Percentiles rank a stretch among this genome's conserved stretches.
These are phyloP conservation scores for Calocybe indica DNA, from an alignment of 768 basidiomycete species.

Conservation along the genomic window DNA sequence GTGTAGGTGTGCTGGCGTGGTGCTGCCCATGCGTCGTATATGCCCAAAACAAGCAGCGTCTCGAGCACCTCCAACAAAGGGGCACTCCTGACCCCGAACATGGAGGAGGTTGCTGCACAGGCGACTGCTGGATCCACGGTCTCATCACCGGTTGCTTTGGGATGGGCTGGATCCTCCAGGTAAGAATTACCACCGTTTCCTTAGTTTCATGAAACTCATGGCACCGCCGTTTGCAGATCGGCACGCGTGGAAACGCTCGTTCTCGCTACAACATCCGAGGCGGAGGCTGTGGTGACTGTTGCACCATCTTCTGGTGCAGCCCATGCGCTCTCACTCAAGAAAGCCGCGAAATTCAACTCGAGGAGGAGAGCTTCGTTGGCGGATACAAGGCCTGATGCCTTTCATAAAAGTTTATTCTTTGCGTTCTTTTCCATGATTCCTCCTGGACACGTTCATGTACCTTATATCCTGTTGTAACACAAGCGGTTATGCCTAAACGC, in stretches of 20 bases:
- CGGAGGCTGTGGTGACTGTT: conserved; percentile 24
- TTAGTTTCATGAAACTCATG: background rate
- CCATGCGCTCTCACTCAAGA: conserved; percentile 40
- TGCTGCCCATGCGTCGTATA: conserved; percentile 34
- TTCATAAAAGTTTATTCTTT: too few relatives aligned
- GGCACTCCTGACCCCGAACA: conserved; percentile 28
- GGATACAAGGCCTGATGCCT: conserved; percentile 5
- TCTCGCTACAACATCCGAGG: conserved; percentile 33
- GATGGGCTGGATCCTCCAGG: conserved; percentile 27
- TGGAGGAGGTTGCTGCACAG: conserved; percentile 21
- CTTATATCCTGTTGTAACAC: too few relatives aligned
- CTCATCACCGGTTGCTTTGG: conserved; percentile 14
- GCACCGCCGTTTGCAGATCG: conserved; percentile 5
- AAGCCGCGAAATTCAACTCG: conserved; percentile 31
- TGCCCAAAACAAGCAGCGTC: conserved; percentile 27
- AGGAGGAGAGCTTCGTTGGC: conserved; percentile 25
- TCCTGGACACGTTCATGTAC: too few relatives aligned
- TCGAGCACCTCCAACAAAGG: conserved; percentile 21
- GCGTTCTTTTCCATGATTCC: too few relatives aligned
- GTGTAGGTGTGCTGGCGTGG: conserved; percentile 21
- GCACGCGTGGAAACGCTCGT: conserved; percentile 24
- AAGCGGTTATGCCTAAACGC: too few relatives aligned
- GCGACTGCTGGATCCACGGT: conserved; percentile 24
- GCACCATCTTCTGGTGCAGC: conserved; percentile 24
- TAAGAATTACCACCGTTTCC: conserved; percentile 6